phyloP scores from a whole-genome alignment of 495 filamentous ascomycete genomes.

The Evernia prunastri region DNA sequence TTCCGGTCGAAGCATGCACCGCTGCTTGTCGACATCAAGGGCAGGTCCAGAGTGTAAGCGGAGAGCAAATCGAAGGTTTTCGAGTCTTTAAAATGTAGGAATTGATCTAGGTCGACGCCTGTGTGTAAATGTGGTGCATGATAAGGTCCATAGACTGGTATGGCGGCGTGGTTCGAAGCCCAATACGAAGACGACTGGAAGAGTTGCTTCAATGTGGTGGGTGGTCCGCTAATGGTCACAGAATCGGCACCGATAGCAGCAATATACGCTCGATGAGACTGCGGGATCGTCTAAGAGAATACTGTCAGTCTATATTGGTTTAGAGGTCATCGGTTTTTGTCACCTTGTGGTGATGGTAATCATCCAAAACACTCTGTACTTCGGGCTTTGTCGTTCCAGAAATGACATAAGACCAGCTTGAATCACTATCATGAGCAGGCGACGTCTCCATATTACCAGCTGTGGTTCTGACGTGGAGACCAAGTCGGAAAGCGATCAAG shows the following conservation, averaged over 20 bases:
- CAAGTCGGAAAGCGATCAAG: conserved; percentile 65
- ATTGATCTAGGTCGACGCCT: conserved; percentile 51
- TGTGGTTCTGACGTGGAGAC: conserved; percentile 47
- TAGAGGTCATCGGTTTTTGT: conserved; percentile 12
- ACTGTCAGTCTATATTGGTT: neutral
- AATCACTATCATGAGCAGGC: conserved; percentile 43
- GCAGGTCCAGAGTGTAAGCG: conserved; percentile 13
- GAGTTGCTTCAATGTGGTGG: conserved; percentile 52
- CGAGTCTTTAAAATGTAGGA: conserved; percentile 41
- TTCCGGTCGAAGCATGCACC: conserved; percentile 23
- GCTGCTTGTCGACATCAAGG: conserved; percentile 35
- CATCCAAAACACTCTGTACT: conserved; percentile 39
- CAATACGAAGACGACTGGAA: conserved; percentile 46
- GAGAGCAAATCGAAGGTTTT: conserved; percentile 19
- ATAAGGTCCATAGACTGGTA: conserved; percentile 73
- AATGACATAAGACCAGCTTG: conserved; percentile 53
- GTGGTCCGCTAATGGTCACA: conserved; percentile 75
- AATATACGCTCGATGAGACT: conserved; percentile 60
- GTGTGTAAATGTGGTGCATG: conserved; percentile 71
- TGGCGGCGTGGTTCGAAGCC: conserved; percentile 51
- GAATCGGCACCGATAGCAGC: conserved; percentile 65
- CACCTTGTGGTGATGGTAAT: conserved; percentile 49
- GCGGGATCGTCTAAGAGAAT: conserved; percentile 46
- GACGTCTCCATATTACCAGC: conserved; percentile 39
- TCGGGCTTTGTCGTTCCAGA: conserved; percentile 39